Conservation (phyloP, 306 rosid species). For the Vachellia pachyceras region DNA sequence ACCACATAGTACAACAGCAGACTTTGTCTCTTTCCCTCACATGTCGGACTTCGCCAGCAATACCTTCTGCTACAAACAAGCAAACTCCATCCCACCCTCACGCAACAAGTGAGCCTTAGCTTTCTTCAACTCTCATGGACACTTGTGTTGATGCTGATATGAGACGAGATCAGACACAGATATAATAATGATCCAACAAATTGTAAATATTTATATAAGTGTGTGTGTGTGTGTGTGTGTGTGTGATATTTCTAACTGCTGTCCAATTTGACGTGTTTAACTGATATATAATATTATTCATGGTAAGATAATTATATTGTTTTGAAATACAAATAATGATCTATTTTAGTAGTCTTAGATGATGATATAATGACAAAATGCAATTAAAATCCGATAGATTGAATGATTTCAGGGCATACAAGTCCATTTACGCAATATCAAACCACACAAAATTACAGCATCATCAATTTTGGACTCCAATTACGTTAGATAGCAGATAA, state of each 20-base stretch:
- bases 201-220: too few relatives aligned
- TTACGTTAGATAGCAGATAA: too few relatives aligned
- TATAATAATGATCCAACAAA: not conserved
- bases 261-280: not conserved
- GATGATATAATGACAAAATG: too few relatives aligned
- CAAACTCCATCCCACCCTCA: not conserved
- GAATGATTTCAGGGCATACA: too few relatives aligned
- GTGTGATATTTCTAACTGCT: not conserved
- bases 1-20: constrained; percentile 33
- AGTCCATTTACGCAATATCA: too few relatives aligned
- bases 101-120: not conserved
- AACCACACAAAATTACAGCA: too few relatives aligned
- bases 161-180: not conserved
- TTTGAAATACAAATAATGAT: too few relatives aligned
- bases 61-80: constrained; percentile 52
- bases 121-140: not conserved
- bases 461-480: too few relatives aligned
- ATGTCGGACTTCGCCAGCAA: constrained; percentile 60
- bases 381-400: not conserved
- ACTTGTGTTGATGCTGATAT: not conserved
- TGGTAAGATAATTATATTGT: too few relatives aligned
- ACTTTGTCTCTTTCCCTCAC: constrained; percentile 82
- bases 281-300: not conserved
- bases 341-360: too few relatives aligned
- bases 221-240: too few relatives aligned